Evolutionary conservation across 2,329 filamentous ascomycete species (phyloP), one percentile per base, ranked within the genome.

Genomic region (Trichoderma polysporum): DNA sequence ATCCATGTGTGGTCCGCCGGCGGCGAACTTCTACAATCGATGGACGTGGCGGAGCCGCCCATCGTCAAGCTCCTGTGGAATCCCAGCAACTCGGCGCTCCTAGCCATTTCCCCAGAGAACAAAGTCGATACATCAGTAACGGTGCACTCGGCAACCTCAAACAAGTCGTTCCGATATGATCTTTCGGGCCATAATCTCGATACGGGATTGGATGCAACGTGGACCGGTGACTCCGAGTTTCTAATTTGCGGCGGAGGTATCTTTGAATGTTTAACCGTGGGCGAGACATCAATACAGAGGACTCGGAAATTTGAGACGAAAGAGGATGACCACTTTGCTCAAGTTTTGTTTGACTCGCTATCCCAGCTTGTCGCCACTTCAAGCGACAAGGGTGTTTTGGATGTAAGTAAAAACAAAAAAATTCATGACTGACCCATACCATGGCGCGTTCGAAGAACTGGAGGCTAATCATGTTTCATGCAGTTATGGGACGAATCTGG

Each of bases 1-100:
- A 82, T 90, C 25, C 84, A 83, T 66, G 81, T 90, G 19, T 88
- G 85, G 83, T 80, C 80, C 9, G 78, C 79, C 2, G 84, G 87
- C 67, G 87, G 87, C 19, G 79, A 78, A 29, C 79, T 80, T 60
- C 71, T 86, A 27, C 81, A 86, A 57, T 80, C 83, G 25, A 85
- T 87, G 74, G 84, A 87, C 70, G 81, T 85, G 29, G 79, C 85
- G 41, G 86, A 88, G 70, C 82, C 86, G n/a, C 87, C 87, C 15
- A 80, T 90, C 56, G 83, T 88, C 71, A 88, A 87, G 74, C 78
- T 90, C 25, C 82, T 82, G 54, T 90, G 88, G 87, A 89, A 86
- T 72, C 84, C 83, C 2, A 81, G 77, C 69, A 84, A 84, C 68
- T 80, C 81, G 1, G 81, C 82, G n/a, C 81, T 89, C 35, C 78